A percentile compares a stretch with the other conserved stretches of the same genome.
These are phyloP conservation scores for Coemansia sp. DNA, from an alignment of 371 early-diverging fungal species.

Conservation along the genomic window DNA sequence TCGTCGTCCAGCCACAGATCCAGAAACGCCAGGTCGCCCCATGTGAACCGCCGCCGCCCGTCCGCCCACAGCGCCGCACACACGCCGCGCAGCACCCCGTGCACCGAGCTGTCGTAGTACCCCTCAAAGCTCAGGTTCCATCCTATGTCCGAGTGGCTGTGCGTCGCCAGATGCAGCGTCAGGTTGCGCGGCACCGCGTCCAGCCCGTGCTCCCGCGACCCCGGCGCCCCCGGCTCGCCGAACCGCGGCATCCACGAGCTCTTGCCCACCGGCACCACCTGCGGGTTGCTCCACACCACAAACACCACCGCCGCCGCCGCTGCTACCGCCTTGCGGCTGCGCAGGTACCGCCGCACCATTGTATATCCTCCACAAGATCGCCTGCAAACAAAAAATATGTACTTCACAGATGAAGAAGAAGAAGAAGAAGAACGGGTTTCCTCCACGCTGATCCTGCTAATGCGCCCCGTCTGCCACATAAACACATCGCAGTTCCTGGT, in stretches of 20 bases:
- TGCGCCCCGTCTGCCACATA: no score
- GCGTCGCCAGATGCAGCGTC: conserved; percentile 45
- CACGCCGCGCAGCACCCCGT: conserved; percentile 33
- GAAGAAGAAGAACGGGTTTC: no score
- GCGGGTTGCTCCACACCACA: conserved; percentile 19
- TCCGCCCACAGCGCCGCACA: conserved; percentile 25
- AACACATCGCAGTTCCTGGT: no score
- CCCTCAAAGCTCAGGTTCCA: conserved; percentile 49
- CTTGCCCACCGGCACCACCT: conserved; percentile 32
- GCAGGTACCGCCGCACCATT: background rate
- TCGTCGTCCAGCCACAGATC: conserved; percentile 49
- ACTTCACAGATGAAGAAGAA: no score
- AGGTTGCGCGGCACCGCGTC: conserved; percentile 23
- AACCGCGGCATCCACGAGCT: conserved; percentile 42
- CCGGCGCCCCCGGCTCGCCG: conserved; percentile 39
- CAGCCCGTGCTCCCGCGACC: conserved; percentile 12
- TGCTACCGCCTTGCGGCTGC: background rate
- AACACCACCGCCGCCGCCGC: background rate
- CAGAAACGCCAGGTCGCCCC: conserved; percentile 49
- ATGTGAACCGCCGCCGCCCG: conserved; percentile 35
- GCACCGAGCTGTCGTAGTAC: conserved; percentile 41
- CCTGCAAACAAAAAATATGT: no score
- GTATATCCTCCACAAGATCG: no score
- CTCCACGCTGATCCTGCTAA: no score
- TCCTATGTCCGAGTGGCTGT: conserved; percentile 49